Evolutionary conservation across 2,329 filamentous ascomycete genomes (phyloP).

Genomic region (Trichoderma oligosporum): DNA sequence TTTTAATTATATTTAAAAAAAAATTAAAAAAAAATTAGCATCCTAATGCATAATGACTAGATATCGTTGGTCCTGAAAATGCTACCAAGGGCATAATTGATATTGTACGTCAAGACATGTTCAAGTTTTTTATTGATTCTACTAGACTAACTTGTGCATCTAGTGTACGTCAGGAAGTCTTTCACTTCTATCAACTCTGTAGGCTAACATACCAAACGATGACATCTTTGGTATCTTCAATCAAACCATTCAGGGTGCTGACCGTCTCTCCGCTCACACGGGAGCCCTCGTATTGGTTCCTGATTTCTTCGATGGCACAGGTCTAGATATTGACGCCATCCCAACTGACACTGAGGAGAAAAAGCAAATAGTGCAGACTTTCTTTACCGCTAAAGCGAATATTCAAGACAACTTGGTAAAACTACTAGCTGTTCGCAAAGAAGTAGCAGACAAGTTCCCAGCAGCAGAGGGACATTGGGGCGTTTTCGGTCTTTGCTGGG

Average conservation of each 20-base stretch:
- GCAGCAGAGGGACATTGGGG: slow-evolving; percentile 40
- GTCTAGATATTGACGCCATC: slow-evolving; percentile 32
- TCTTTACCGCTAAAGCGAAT: slow-evolving; percentile 33
- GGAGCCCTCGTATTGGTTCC: slow-evolving; percentile 41
- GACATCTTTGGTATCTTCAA: slow-evolving; percentile 46
- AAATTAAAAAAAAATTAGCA: background rate
- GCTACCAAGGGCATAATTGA: slow-evolving; percentile 39
- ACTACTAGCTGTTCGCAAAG: slow-evolving; percentile 33
- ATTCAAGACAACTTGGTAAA: slow-evolving; percentile 28
- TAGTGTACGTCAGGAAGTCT: too few relatives aligned
- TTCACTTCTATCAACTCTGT: too few relatives aligned
- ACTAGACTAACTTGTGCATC: too few relatives aligned
- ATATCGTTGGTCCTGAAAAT: slow-evolving; percentile 35
- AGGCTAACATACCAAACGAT: too few relatives aligned
- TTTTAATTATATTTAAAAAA: background rate
- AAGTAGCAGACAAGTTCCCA: slow-evolving; percentile 33
- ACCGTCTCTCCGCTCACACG: slow-evolving; percentile 38
- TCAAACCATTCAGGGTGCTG: slow-evolving; percentile 48
- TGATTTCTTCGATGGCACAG: slow-evolving; percentile 39
- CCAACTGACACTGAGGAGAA: slow-evolving; percentile 46
- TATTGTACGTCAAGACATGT: too few relatives aligned
- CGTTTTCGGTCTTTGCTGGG: slow-evolving; percentile 49
- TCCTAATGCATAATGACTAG: slow-evolving; percentile 23
- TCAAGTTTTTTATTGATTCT: too few relatives aligned
- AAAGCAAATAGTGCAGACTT: slow-evolving; percentile 30